phyloP scores from a whole-genome alignment of 2,329 filamentous ascomycete genomes.

The Paracoccidioides brasiliensis region DNA sequence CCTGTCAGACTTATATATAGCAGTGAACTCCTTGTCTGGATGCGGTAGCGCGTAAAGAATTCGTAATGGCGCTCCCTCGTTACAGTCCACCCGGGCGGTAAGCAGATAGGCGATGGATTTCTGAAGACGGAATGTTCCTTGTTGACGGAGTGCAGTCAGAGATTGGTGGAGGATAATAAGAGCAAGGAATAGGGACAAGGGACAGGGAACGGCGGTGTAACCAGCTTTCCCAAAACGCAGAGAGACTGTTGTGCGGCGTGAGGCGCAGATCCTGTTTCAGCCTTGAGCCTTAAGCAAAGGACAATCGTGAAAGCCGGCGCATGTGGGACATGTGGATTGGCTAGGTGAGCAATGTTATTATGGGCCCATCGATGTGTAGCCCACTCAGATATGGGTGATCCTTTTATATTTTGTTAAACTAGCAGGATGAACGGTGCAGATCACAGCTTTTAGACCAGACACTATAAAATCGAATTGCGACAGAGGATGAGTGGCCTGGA shows the following conservation, averaged over 20 bases:
- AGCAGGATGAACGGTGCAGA: no score
- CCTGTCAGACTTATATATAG: slow-evolving; percentile 1
- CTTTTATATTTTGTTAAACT: no score
- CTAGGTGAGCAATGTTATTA: not conserved
- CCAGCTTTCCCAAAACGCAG: not conserved
- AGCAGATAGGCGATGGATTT: not conserved
- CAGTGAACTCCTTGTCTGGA: not conserved
- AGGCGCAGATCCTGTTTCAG: slow-evolving; percentile 5
- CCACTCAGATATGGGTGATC: no score
- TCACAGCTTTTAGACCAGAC: no score
- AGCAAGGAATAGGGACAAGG: not conserved
- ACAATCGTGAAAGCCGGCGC: not conserved
- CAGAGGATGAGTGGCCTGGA: no score
- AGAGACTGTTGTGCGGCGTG: not conserved
- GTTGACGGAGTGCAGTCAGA: not conserved
- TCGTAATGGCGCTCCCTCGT: not conserved
- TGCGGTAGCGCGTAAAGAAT: not conserved
- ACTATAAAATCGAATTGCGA: no score
- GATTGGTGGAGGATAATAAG: not conserved
- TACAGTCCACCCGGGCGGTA: not conserved
- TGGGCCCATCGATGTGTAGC: no score
- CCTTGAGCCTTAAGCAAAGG: not conserved
- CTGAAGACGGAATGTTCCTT: not conserved
- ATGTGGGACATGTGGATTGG: not conserved
- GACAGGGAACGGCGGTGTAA: not conserved